phyloP scores from a whole-genome alignment of 305 asterid genomes.

The Fraxinus latifolia region DNA sequence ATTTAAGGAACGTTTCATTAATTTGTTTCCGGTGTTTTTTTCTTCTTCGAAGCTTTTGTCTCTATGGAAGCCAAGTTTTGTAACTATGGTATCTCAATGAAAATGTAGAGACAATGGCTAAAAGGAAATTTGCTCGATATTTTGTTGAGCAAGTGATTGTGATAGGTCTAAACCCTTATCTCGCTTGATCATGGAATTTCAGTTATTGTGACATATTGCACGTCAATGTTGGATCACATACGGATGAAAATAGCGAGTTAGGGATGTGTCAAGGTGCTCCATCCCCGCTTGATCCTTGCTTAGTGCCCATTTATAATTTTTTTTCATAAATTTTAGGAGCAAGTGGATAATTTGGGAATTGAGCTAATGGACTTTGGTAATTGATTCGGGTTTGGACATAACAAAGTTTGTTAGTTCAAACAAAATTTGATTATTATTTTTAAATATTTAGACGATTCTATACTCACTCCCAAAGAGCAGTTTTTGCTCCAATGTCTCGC shows the following conservation, averaged over 20 bases:
- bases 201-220: neutral
- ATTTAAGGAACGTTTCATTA: neutral
- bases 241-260: neutral
- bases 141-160: neutral
- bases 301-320: neutral
- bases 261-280: neutral
- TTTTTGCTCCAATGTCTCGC: neutral
- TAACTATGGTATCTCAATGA: neutral
- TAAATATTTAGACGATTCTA: neutral
- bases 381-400: neutral
- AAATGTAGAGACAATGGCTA: neutral
- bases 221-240: neutral
- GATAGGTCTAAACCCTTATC: neutral
- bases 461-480: neutral
- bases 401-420: neutral
- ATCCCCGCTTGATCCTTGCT: neutral
- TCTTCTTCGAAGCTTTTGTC: neutral
- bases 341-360: neutral
- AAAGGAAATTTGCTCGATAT: neutral
- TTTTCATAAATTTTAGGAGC: neutral
- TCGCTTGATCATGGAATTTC: neutral
- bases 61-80: neutral
- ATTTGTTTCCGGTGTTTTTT: neutral
- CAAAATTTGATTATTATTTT: neutral
- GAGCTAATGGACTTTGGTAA: neutral